Evolutionary conservation across 257 asterid genomes (phyloP).

Genomic region (Dorcoceras hygrometricum): DNA sequence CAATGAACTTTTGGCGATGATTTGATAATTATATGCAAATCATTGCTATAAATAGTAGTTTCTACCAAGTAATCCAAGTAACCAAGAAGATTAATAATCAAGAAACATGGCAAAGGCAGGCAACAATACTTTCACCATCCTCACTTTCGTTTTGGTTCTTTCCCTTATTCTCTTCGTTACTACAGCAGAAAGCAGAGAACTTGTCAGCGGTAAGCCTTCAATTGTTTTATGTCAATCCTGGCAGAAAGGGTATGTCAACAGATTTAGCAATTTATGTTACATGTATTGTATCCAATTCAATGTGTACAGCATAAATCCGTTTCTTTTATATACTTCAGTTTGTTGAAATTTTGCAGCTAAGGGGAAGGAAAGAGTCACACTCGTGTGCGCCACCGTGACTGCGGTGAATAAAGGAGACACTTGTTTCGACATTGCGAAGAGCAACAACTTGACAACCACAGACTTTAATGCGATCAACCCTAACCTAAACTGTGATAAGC

Average conservation of each 20-base stretch:
- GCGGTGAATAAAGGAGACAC: slow-evolving; percentile 46
- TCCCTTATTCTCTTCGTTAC: background rate
- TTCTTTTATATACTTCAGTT: no score
- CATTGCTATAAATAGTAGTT: background rate
- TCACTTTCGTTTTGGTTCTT: background rate
- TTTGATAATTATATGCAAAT: background rate
- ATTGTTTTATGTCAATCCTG: no score
- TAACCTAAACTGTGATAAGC: slow-evolving; percentile 41
- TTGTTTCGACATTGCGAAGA: slow-evolving; percentile 31
- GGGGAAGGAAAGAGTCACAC: background rate
- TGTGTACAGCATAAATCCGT: background rate
- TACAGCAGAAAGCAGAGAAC: background rate
- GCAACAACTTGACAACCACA: slow-evolving; percentile 16
- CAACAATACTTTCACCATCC: background rate
- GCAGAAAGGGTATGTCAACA: no score
- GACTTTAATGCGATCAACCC: slow-evolving; percentile 43
- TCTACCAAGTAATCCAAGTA: background rate
- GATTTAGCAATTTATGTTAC: no score
- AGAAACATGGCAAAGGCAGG: background rate
- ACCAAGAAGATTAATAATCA: background rate
- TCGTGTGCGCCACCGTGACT: slow-evolving; percentile 33
- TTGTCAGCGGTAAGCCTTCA: no score
- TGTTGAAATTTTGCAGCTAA: slow-evolving; percentile 6
- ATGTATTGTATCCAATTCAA: no score
- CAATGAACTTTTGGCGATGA: background rate